Conservation (phyloP, 2,329 filamentous ascomycete species). For the Xylariaceae sp. region DNA sequence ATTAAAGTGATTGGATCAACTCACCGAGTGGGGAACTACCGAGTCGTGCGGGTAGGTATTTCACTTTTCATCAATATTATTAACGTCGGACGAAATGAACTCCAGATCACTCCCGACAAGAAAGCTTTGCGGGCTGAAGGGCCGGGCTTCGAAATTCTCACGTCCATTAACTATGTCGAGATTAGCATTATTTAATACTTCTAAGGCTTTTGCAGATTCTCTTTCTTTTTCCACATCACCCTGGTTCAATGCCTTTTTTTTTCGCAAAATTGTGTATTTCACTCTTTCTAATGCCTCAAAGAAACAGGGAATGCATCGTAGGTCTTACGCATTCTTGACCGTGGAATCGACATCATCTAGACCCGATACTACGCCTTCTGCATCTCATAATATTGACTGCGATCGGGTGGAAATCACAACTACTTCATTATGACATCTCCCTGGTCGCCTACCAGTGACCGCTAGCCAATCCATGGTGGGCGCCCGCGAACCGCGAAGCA, state of each 20-base stretch:
- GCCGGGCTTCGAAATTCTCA: too few species aligned
- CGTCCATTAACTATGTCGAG: too few species aligned
- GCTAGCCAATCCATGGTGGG: slow-evolving; percentile 5
- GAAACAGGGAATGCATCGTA: background rate
- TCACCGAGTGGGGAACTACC: background rate
- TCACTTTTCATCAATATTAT: too few species aligned
- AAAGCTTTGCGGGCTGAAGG: too few species aligned
- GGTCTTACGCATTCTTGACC: background rate
- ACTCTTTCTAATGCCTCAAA: background rate
- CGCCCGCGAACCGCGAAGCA: background rate
- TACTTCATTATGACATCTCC: background rate
- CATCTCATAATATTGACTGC: slow-evolving; percentile 1
- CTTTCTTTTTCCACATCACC: too few species aligned
- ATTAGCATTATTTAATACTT: too few species aligned
- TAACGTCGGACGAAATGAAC: too few species aligned
- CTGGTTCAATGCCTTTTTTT: background rate
- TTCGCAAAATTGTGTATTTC: background rate
- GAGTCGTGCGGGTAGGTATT: too few species aligned
- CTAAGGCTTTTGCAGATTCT: too few species aligned
- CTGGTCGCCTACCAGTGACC: background rate
- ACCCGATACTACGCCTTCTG: background rate
- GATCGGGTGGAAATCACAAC: background rate
- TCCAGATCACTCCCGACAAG: too few species aligned
- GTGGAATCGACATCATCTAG: background rate
- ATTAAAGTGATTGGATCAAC: too few species aligned